Evolutionary conservation across 2,329 filamentous ascomycete species (phyloP).

Genomic region (Blumeriella jaapii): DNA sequence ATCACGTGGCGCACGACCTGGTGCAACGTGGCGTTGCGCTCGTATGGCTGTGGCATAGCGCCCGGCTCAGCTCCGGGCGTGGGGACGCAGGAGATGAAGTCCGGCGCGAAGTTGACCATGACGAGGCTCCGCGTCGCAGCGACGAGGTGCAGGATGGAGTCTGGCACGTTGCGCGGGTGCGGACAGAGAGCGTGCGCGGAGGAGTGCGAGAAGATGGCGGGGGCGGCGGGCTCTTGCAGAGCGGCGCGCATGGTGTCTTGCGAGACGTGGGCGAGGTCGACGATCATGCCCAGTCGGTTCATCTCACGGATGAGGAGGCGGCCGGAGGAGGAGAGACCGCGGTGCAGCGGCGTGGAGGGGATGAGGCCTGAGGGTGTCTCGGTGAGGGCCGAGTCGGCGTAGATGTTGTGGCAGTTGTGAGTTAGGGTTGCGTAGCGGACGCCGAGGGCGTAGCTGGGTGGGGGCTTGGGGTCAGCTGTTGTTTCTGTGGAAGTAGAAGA

Average conservation of each 20-base stretch:
- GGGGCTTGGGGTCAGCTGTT: too few relatives aligned
- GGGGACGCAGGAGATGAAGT: slow-evolving; percentile 62
- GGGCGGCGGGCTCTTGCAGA: slow-evolving; percentile 65
- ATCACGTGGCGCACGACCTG: slow-evolving; percentile 73
- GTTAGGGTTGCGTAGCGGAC: slow-evolving; percentile 83
- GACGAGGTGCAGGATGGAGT: slow-evolving; percentile 68
- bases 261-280: slow-evolving; percentile 73
- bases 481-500: too few relatives aligned
- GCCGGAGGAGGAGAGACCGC: slow-evolving; percentile 63
- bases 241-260: slow-evolving; percentile 79
- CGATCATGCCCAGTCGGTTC: slow-evolving; percentile 91
- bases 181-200: slow-evolving; percentile 72
- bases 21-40: slow-evolving; percentile 57
- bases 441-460: slow-evolving; percentile 62
- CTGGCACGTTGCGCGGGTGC: slow-evolving; percentile 82
- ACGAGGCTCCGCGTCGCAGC: slow-evolving; percentile 64
- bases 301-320: slow-evolving; percentile 67
- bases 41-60: slow-evolving; percentile 57
- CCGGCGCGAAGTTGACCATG: slow-evolving; percentile 82
- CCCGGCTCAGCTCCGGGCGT: slow-evolving; percentile 40
- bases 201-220: slow-evolving; percentile 82
- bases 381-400: slow-evolving; percentile 70
- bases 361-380: slow-evolving; percentile 33
- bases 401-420: slow-evolving; percentile 87
- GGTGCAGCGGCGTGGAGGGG: slow-evolving; percentile 45